phyloP scores from a whole-genome alignment of 2,329 filamentous ascomycete species.

The Nigrospora osmanthi region DNA sequence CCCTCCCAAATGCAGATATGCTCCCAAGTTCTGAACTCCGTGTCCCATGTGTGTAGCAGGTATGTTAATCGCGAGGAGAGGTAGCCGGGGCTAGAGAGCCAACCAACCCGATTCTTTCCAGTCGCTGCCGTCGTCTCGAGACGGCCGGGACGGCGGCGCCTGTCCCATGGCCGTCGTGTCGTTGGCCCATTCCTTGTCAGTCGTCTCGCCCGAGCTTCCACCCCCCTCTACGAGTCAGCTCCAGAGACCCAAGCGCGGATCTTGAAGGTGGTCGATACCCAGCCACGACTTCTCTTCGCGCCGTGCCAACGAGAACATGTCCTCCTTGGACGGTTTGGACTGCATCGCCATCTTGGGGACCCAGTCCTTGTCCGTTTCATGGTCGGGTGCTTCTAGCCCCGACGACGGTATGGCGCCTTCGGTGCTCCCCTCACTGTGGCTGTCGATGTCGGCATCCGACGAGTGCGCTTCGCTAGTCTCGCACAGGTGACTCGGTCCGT shows the following conservation, averaged over 20 bases:
- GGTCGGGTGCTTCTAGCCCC: neutral
- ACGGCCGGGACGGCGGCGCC: too few relatives aligned
- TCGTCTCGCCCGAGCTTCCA: neutral
- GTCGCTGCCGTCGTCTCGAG: too few relatives aligned
- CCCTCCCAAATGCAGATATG: too few relatives aligned
- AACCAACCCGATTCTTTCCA: too few relatives aligned
- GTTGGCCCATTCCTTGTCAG: too few relatives aligned
- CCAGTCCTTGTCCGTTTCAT: neutral
- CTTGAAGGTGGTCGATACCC: neutral
- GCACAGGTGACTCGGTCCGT: conserved; percentile 6
- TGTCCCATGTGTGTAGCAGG: too few relatives aligned
- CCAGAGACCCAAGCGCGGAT: conserved; percentile 35
- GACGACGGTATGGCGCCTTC: neutral
- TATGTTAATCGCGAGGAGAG: too few relatives aligned
- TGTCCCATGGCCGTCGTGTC: too few relatives aligned
- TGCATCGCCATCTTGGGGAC: neutral
- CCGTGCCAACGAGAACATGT: conserved; percentile 1
- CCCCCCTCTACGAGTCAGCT: neutral
- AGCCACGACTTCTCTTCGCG: conserved; percentile 1
- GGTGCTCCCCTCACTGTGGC: conserved; percentile 15
- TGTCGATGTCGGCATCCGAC: conserved; percentile 22
- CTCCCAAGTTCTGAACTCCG: too few relatives aligned
- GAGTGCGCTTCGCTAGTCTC: conserved; percentile 16
- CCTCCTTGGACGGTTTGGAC: neutral
- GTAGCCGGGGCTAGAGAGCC: too few relatives aligned